Evolutionary conservation across 768 basidiomycete species (phyloP), one percentile per base, ranked within the genome.

Genomic region (Fibroporia radiculosa): DNA sequence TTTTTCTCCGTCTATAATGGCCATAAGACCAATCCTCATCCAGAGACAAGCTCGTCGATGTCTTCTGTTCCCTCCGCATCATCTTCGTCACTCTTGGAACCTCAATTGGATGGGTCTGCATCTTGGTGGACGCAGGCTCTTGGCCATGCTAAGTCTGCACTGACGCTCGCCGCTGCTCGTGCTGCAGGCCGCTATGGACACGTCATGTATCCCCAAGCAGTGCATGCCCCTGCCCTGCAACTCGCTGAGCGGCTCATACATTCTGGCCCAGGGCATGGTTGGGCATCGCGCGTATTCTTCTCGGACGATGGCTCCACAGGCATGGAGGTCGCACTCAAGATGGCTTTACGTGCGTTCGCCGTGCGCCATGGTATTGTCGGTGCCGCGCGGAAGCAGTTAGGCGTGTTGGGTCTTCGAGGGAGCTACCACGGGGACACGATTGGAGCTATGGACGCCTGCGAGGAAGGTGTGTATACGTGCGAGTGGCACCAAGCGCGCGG

Each of bases 341-440:
- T 98, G 95, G 95, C 91, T 0, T 64, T 97, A 33, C 74, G 93
- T 20, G 79, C 83, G 2, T 84, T 73, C 49, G 66, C 75, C 12
- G 51, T 63, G 27, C 66, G 70, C 16, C 54, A 73, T 12, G 55
- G 58, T 1, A 54, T 76, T 5, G 57, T 64, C 18, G 56, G 62
- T 5, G 33, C 35, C 19, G 52, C 49, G 14, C 36, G 56, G 48
- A 63, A 67, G 20, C 65, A 70, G 28, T 66, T 93, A 3, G 89
- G 87, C 3, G 75, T 98, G 1, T 59, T 98, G 3, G 95, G 95
- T 0, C 56, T 98, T 33, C 83, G 79, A 53, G 95, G 95, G 4
- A 91, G 91, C 57, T 98, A 97, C 65, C 95, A 98, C 56, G 95
- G 95, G 1, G 95, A 98, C 62, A 98, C 95, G 11, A 93, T 97